These are phyloP conservation scores for Botryosphaeria dothidea DNA, from an alignment of 2,329 filamentous ascomycete species.

Conservation along the genomic window DNA sequence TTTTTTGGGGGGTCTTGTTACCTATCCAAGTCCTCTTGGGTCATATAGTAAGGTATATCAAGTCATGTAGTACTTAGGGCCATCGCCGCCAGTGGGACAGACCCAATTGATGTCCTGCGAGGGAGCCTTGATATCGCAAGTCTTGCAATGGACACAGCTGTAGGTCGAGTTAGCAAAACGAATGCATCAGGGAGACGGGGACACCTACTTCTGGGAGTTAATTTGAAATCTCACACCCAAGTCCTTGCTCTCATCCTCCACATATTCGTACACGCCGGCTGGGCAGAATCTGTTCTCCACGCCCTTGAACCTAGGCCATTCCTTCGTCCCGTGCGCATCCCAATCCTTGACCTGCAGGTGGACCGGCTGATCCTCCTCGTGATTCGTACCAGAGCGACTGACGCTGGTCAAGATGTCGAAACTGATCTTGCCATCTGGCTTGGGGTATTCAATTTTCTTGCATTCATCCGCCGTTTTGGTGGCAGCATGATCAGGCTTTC, in stretches of 20 bases:
- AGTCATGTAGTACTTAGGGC: slow-evolving; percentile 67
- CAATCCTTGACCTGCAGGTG: slow-evolving; percentile 94
- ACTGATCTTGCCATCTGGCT: slow-evolving; percentile 90
- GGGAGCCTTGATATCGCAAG: slow-evolving; percentile 97
- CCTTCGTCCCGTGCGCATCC: slow-evolving; percentile 81
- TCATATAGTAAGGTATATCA: slow-evolving; percentile 21
- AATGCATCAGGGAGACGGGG: slow-evolving; percentile 30
- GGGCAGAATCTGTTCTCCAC: slow-evolving; percentile 97
- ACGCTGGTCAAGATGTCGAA: slow-evolving; percentile 98
- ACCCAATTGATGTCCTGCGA: slow-evolving; percentile 92
- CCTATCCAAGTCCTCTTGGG: not conserved
- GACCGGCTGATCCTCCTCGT: slow-evolving; percentile 97
- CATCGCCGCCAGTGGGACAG: slow-evolving; percentile 87
- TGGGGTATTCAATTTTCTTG: slow-evolving; percentile 91
- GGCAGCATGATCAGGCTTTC: slow-evolving; percentile 71
- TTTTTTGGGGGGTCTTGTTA: not conserved
- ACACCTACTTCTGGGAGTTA: slow-evolving; percentile 89
- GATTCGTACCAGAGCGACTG: slow-evolving; percentile 92
- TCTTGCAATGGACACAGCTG: slow-evolving; percentile 99
- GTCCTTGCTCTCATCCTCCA: slow-evolving; percentile 85
- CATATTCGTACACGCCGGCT: slow-evolving; percentile 95
- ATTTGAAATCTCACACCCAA: slow-evolving; percentile 95
- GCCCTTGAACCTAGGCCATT: slow-evolving; percentile 87
- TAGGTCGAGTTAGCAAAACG: slow-evolving; percentile 23
- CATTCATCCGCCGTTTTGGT: slow-evolving; percentile 80